Base-by-base conservation (phyloP, 192 early-diverging fungal species). In the Linderina pennispora region DNA sequence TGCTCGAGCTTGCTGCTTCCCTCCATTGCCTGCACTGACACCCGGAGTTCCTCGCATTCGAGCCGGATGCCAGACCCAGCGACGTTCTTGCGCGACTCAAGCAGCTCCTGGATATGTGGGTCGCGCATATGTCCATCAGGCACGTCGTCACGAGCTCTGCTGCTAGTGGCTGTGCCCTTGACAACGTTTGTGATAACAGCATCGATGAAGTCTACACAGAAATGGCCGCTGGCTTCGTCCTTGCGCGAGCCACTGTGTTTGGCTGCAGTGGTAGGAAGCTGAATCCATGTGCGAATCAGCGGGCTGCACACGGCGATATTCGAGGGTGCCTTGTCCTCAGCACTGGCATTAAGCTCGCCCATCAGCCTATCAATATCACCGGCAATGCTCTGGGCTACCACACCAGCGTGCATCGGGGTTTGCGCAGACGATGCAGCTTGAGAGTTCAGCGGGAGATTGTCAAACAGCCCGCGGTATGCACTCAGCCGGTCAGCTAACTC, bases 151-250 rank as follows among this genome's bases (percentile, higher is more conserved):
- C 51, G 50, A 16, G 58, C 48, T 48, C 62, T 53, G 45, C 53
- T 74, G 58, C 70, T 74, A 15, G 58, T 56, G 7, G 70, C 62
- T 6, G 63, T 60, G 54, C 70, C 70, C 18, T 62, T 74, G 36
- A 74, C 63, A 8, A 74, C 51, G 26, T 74, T 74, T 24, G 70
- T 66, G 23, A 74, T 61, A n/a, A 71, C 68, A 0, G 68, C 68
- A 40, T 71, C 68, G 16, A 71, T 45, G 0, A 56, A 60, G 40
- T 71, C 68, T n/a, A 71, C 50, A 19, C 68, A 64, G 38, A 71
- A 71, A 41, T 71, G 68, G 1, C 68, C 68, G 2, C 56, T 55
- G 0, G 54, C 61, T 2, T 52, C 28, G 14, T 14, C 39, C 19
- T 55, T 48, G 15, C 23, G 35, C 17, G 33, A 23, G 9, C 25